Percentiles rank a stretch among this genome's conserved stretches.
These are phyloP conservation scores for Suillus sp. DNA, from an alignment of 768 basidiomycete genomes.

Conservation along the genomic window DNA sequence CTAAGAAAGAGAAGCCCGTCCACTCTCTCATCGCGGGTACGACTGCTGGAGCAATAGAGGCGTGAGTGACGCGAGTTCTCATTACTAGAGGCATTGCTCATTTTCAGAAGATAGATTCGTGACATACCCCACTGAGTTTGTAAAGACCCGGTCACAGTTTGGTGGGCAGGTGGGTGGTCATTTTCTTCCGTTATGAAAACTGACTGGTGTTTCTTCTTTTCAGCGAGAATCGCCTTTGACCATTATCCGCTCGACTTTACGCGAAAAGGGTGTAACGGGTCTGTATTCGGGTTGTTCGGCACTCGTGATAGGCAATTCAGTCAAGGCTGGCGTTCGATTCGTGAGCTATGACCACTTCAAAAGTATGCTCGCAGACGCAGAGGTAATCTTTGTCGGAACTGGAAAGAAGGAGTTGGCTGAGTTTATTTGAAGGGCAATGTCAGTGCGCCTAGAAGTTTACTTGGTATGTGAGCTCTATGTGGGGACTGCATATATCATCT, in stretches of 20 bases:
- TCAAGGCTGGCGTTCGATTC: conserved; percentile 96
- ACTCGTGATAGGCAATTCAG: conserved; percentile 85
- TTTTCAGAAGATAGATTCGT: conserved; percentile 60
- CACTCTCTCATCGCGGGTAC: conserved; percentile 91
- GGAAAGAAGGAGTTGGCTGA: conserved; percentile 5
- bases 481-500: background rate
- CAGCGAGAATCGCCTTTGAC: conserved; percentile 71
- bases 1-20: conserved; percentile 76
- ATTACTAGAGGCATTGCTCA: conserved; percentile 10
- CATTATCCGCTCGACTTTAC: conserved; percentile 75
- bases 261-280: conserved; percentile 74
- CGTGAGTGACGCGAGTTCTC: conserved; percentile 50
- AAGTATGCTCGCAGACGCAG: conserved; percentile 71
- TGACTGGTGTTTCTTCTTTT: background rate
- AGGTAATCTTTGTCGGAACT: conserved; percentile 48
- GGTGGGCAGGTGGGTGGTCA: conserved; percentile 60
- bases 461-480: conserved; percentile 52
- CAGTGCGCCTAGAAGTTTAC: conserved; percentile 78
- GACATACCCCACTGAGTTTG: conserved; percentile 89
- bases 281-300: conserved; percentile 95
- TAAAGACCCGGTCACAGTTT: conserved; percentile 95
- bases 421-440: conserved; percentile 74
- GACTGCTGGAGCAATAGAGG: conserved; percentile 91
- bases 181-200: background rate
- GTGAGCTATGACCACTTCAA: conserved; percentile 95